Evolutionary conservation across 139 green algal genomes (phyloP), one percentile per base, ranked within the genome.

Genomic region (Asterochloris sp.): DNA sequence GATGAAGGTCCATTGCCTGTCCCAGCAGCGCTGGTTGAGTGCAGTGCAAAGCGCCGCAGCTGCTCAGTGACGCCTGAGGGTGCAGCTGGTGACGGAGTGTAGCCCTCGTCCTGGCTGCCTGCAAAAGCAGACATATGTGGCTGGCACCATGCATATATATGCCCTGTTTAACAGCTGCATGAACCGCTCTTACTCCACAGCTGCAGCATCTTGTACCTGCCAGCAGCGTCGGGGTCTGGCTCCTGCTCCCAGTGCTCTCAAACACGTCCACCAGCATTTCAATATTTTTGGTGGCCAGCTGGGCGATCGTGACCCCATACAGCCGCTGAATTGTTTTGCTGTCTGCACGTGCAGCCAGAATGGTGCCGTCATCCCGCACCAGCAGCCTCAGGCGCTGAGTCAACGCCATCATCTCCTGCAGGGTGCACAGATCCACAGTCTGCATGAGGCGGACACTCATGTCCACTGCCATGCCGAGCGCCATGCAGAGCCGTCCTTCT

Each of bases 151-250:
- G 38, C 38, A 54, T 6, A 54, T 54, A 6, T 54, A 54, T 6
- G 38, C 38, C 38, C 38, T 54, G 38, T 54, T 54, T 54, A 6
- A 6, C 2, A 54, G 38, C 38, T 6, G 38, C 38, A 54, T 54
- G 38, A 54, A 54, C 6, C 38, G 38, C 38, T 54, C 38, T 54
- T 54, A 10, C 38, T 54, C 38, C 38, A 54, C 38, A 54, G 38
- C 38, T 54, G 38, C 38, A 54, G 38, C 38, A 54, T 27, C 29
- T n/a, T 19, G 17, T 27, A 80, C 76, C 76, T 80, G 76, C 68
- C 14, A 80, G 60, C 67, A 80, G 76, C 47, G 76, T 80, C 24
- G 76, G 76, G 76, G 76, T 80, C 60, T 69, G 60, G 6, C 76
- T 61, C 54, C 76, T 62, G 54, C 23, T 69, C 6, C 17, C 47